Conservation (phyloP, 352 stramenopile species). For the Phytophthora pinifolia region DNA sequence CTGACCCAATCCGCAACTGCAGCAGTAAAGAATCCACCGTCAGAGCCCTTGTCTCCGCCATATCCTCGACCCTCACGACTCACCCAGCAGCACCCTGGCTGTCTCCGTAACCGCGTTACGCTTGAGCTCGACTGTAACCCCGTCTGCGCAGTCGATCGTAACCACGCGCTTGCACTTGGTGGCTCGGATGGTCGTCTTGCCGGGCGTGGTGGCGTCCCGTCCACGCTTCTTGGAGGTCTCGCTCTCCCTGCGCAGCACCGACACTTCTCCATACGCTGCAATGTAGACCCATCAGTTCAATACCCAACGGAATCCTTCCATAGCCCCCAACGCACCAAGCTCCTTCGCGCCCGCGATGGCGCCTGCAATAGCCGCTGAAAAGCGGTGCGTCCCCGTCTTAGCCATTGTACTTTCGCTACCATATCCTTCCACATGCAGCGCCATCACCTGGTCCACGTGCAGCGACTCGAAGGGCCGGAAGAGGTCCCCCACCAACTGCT, state of each 20-base stretch:
- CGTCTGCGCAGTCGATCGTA: slow-evolving; percentile 24
- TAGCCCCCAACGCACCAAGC: slow-evolving; percentile 25
- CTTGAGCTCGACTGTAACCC: slow-evolving; percentile 35
- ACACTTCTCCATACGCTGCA: slow-evolving; percentile 49
- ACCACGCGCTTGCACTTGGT: slow-evolving; percentile 31
- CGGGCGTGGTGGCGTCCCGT: slow-evolving; percentile 5
- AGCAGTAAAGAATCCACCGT: background rate
- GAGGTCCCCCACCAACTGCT: slow-evolving; percentile 41
- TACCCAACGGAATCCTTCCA: background rate
- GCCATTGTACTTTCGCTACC: background rate
- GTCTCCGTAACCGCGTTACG: slow-evolving; percentile 21
- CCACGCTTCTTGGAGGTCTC: slow-evolving; percentile 5
- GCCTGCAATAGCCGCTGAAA: slow-evolving; percentile 42
- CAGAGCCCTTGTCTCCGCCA: background rate
- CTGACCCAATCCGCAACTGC: slow-evolving; percentile 62
- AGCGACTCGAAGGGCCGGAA: slow-evolving; percentile 41
- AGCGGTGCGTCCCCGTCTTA: slow-evolving; percentile 18
- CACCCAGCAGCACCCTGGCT: slow-evolving; percentile 35
- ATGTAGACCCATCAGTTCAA: background rate
- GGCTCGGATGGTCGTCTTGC: slow-evolving; percentile 8
- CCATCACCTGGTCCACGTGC: slow-evolving; percentile 51
- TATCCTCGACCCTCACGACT: background rate
- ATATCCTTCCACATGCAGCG: slow-evolving; percentile 32
- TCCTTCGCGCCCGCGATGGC: slow-evolving; percentile 47
- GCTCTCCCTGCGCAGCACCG: slow-evolving; percentile 23